A percentile compares a stretch with the other conserved stretches of the same genome.
These are phyloP conservation scores for Podospora pseudoanserina DNA, from an alignment of 495 filamentous ascomycete genomes.

Conservation along the genomic window DNA sequence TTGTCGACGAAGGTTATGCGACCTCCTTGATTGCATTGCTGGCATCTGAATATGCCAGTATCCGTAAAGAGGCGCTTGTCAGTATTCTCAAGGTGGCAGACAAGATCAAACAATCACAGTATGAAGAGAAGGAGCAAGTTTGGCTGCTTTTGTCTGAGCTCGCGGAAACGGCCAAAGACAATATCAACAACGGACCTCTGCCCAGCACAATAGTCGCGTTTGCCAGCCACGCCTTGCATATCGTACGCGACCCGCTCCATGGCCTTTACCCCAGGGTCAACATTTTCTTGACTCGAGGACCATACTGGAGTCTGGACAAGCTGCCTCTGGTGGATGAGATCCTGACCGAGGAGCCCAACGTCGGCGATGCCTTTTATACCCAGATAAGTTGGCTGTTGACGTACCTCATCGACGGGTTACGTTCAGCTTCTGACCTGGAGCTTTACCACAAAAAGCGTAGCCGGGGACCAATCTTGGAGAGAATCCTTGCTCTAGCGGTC, in stretches of 20 bases:
- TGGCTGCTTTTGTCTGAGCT: constrained; percentile 75
- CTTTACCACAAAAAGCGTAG: constrained; percentile 71
- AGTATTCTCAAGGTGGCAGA: constrained; percentile 61
- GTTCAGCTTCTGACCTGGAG: constrained; percentile 60
- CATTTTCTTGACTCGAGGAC: constrained; percentile 70
- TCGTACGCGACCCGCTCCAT: constrained; percentile 73
- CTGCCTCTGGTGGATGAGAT: constrained; percentile 75
- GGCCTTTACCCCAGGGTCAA: constrained; percentile 86
- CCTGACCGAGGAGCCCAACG: constrained; percentile 62
- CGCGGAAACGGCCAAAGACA: constrained; percentile 60
- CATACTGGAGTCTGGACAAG: constrained; percentile 67
- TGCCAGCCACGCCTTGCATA: constrained; percentile 61
- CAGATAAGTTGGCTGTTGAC: constrained; percentile 79
- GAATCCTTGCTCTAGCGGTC: constrained; percentile 65
- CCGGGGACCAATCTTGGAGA: constrained; percentile 61
- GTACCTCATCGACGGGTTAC: constrained; percentile 64
- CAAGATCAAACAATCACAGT: constrained; percentile 64
- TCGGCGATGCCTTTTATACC: constrained; percentile 69
- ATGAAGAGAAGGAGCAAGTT: constrained; percentile 71
- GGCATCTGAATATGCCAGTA: constrained; percentile 66
- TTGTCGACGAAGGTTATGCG: constrained; percentile 68
- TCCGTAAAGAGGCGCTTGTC: constrained; percentile 70
- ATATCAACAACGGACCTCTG: constrained; percentile 56
- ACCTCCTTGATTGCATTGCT: constrained; percentile 67
- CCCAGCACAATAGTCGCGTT: constrained; percentile 72